A percentile compares a stretch with the other conserved stretches of the same genome.
These are phyloP conservation scores for Cephaloascus fragrans DNA, from an alignment of 805 yeast genomes.

Conservation along the genomic window DNA sequence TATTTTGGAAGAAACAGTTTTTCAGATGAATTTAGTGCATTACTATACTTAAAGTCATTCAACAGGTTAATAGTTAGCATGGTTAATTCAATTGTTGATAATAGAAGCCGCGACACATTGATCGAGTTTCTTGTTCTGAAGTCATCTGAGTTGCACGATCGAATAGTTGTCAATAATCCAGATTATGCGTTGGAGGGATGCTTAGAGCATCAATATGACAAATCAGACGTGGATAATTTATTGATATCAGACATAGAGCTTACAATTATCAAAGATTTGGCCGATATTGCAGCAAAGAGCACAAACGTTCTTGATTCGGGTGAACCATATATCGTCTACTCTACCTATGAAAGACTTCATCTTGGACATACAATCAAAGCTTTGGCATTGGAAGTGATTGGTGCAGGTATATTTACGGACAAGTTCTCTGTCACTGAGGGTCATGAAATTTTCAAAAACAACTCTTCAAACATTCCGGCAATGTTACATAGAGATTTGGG, in stretches of 20 bases:
- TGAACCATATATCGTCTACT: slow-evolving; percentile 43
- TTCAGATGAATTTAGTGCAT: slow-evolving; percentile 21
- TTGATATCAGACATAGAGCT: neutral
- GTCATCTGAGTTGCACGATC: neutral
- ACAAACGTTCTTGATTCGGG: slow-evolving; percentile 46
- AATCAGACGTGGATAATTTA: neutral
- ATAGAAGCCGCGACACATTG: slow-evolving; percentile 12
- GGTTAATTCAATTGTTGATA: slow-evolving; percentile 17
- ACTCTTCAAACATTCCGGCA: slow-evolving; percentile 42
- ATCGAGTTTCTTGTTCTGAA: slow-evolving; percentile 17
- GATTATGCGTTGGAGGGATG: neutral
- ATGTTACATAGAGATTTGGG: slow-evolving; percentile 45
- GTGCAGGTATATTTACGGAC: slow-evolving; percentile 41
- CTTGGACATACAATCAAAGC: slow-evolving; percentile 47
- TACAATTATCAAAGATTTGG: neutral
- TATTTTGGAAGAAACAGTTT: slow-evolving; percentile 15
- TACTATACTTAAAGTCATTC: slow-evolving; percentile 22
- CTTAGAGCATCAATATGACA: neutral
- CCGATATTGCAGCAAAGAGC: slow-evolving; percentile 20
- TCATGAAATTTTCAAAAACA: slow-evolving; percentile 34
- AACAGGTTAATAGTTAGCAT: slow-evolving; percentile 25
- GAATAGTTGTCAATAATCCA: no score
- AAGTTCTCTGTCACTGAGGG: slow-evolving; percentile 33
- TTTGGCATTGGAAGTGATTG: slow-evolving; percentile 48
- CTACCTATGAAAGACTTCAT: slow-evolving; percentile 35